Base-by-base conservation (phyloP, 202 grass and related monocot species). In the Brachypodium distachyon region DNA sequence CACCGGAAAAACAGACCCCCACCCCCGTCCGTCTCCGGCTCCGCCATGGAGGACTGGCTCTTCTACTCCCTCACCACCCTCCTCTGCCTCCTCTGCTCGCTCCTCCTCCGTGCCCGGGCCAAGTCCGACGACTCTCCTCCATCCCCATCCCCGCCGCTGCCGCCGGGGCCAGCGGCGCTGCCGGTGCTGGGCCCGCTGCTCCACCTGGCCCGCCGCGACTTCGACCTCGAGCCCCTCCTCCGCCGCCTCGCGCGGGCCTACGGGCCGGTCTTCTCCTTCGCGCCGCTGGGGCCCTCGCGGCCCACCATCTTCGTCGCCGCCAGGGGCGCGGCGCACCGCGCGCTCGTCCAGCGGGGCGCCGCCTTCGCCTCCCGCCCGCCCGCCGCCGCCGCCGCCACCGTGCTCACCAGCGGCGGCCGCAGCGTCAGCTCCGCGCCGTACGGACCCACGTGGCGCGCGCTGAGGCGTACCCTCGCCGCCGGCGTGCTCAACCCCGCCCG, bases 11-110 rank as follows among this genome's bases (percentile, higher is more conserved):
- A n/a, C n/a, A n/a, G n/a, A n/a, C n/a, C n/a, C n/a, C n/a, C n/a
- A n/a, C n/a, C n/a, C 51, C 64, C 58, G 8, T 39, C 22, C 29
- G 37, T 25, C 37, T n/a, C 32, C 25, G 50, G 82, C 71, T 9
- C 61, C 40, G 63, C 4, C 63, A 93, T 93, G 91, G 87, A 90
- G 62, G 91, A 90, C 61, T 90, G 91, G 87, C 61, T 90, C 62
- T 90, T 90, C 77, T 82, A 90, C 91, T 61, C 80, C 13, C 67
- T 93, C 26, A 80, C 84, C 41, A 37, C 88, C 8, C 41, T 72
- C 2, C 40, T 93, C 57, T 83, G 83, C 52, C 37, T 87, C 70
- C 68, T 84, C 54, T 64, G 70, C 10, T 76, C 61, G n/a, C 22
- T 83, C 25, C 67, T 92, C 2, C 67, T 82, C 12, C 83, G 56